phyloP scores from a whole-genome alignment of 1,284 basidiomycete species.

The Cerioporus squamosus region DNA sequence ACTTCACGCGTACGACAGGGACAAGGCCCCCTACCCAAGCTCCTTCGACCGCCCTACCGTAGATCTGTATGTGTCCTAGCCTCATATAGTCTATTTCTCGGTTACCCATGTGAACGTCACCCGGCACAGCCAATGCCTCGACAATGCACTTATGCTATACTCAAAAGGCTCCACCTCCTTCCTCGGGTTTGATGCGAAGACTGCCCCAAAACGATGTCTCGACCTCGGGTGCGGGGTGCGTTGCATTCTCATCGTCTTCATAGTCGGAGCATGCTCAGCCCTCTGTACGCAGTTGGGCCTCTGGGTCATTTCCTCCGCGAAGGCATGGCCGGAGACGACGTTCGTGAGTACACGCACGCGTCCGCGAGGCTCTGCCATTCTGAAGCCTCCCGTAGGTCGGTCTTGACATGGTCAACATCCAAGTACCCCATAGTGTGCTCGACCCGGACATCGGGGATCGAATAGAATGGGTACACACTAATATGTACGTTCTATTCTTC shows the following conservation, averaged over 20 bases:
- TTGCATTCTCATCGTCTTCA: conserved; percentile 13
- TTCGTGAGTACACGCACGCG: conserved; percentile 52
- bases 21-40: conserved; percentile 75
- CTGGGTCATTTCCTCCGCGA: conserved; percentile 76
- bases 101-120: background rate
- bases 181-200: conserved; percentile 50
- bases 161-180: conserved; percentile 57
- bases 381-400: conserved; percentile 53
- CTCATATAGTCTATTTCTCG: background rate
- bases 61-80: conserved; percentile 58
- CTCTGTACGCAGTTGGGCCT: conserved; percentile 54
- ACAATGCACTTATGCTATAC: conserved; percentile 55
- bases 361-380: background rate
- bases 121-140: conserved; percentile 54
- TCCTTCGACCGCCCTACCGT: conserved; percentile 67
- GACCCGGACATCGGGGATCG: conserved; percentile 54
- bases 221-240: conserved; percentile 76
- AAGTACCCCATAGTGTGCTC: conserved; percentile 57
- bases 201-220: conserved; percentile 52
- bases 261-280: too few species aligned
- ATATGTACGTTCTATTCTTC: conserved; percentile 57
- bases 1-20: conserved; percentile 67
- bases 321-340: conserved; percentile 65
- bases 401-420: conserved; percentile 74
- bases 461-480: conserved; percentile 73